Evolutionary conservation across 768 basidiomycete species (phyloP).

Genomic region (Naganishia friedmannii): DNA sequence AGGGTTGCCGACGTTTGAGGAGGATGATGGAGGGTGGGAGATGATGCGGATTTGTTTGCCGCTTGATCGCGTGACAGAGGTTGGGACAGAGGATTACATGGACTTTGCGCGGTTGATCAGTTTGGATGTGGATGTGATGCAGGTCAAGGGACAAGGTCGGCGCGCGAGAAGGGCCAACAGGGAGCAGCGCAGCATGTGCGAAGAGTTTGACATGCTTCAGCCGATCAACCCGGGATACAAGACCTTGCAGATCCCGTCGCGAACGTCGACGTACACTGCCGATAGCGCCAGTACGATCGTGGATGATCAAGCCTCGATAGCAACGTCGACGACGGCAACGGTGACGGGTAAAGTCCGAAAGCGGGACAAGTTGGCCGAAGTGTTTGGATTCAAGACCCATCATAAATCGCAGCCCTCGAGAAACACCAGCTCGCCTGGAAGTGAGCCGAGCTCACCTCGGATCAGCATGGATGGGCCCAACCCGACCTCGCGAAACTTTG

Average conservation of each 20-base stretch:
- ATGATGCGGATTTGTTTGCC: conserved; percentile 48
- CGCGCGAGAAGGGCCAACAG: neutral
- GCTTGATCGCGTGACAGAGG: conserved; percentile 42
- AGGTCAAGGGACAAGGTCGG: neutral
- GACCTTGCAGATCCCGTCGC: neutral
- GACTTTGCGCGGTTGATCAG: conserved; percentile 45
- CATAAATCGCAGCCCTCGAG: conserved; percentile 18
- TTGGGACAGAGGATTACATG: conserved; percentile 47
- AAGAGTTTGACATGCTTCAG: conserved; percentile 3
- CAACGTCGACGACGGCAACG: conserved; percentile 1
- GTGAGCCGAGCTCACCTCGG: neutral
- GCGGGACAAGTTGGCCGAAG: conserved; percentile 16
- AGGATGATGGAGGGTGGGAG: conserved; percentile 46
- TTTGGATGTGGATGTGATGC: conserved; percentile 41
- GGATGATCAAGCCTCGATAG: neutral
- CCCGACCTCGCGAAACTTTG: neutral
- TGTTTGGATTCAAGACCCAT: conserved; percentile 7
- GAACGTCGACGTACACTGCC: neutral
- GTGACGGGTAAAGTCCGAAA: conserved; percentile 17
- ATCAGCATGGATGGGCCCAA: conserved; percentile 1
- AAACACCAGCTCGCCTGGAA: conserved; percentile 1
- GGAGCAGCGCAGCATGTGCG: neutral
- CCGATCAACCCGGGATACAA: conserved; percentile 25
- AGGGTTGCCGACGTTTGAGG: conserved; percentile 11
- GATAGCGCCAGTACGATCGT: neutral